Evolutionary conservation across 169 alveolate genomes (phyloP), one percentile per base, ranked within the genome.

Genomic region (Plasmodium malariae): DNA sequence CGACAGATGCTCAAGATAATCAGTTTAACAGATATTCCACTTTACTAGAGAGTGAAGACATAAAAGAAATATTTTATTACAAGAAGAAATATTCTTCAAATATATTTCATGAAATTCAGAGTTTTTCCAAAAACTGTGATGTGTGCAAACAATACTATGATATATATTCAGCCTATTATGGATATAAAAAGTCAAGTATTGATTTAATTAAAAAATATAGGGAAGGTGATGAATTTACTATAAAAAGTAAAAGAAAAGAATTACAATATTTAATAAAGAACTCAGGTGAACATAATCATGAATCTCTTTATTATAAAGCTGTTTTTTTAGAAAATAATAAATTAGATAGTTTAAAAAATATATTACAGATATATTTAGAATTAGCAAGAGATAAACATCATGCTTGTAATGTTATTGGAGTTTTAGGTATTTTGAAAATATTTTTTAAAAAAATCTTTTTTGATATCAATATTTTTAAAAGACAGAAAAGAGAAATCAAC

Each of bases 131-230:
- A 36, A 86, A 86, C 28, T 86, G 92, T 63, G 92, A 86, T 24
- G 43, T 86, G 1, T 86, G 92, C 32, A 86, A 86, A 34, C 92
- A 86, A 49, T 69, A 86, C 49, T 86, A 86, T 32, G 92, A 86
- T 19, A 86, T 86, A 28, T 86, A 86, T 69, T 86, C 92, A 14
- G 57, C 92, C 4, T 86, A 37, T 72, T 86, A 86, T 86, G 92
- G 92, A 14, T 71, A 86, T 43, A 69, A 86, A 40, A 68, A 69
- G 28, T 21, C 92, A 19, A 59, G 54, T 21, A 54, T 86, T 11
- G 55, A 86, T 45, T 86, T 86, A 45, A 24, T 86, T 11, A 86
- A 45, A 37, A 86, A 86, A 45, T 86, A 86, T 57, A 4, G 51
- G 26, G 73, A 86, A 26, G 92, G 92, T 21, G 92, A 86, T 86